These are phyloP conservation scores for Colletotrichum gigasporum DNA, from an alignment of 2,329 filamentous ascomycete genomes.

Conservation along the genomic window DNA sequence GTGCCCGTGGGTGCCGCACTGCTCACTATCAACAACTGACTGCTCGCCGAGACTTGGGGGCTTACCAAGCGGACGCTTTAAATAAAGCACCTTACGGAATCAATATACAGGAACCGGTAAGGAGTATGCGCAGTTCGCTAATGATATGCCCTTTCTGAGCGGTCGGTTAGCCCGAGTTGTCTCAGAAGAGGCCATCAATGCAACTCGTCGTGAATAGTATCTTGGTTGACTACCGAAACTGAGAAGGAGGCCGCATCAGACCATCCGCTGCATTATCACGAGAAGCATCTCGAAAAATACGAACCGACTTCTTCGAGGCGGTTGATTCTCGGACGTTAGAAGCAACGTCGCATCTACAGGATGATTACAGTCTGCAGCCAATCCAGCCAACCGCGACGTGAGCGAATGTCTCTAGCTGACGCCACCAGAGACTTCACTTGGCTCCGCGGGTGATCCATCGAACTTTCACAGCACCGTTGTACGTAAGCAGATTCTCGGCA, in stretches of 20 bases:
- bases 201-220: too few species aligned
- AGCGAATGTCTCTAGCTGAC: background rate
- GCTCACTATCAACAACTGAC: background rate
- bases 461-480: conserved; percentile 55
- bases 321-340: background rate
- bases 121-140: background rate
- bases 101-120: background rate
- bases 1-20: background rate
- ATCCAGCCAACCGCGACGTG: background rate
- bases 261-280: too few species aligned
- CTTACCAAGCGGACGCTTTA: conserved; percentile 14
- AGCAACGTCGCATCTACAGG: background rate
- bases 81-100: conserved; percentile 18
- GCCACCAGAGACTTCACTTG: background rate
- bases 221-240: too few species aligned
- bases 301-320: background rate
- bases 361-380: background rate
- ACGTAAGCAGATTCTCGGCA: conserved; percentile 63
- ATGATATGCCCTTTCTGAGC: background rate
- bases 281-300: background rate
- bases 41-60: background rate
- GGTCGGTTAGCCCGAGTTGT: background rate
- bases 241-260: too few species aligned
- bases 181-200: background rate
- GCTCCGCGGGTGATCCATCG: background rate